A percentile compares a stretch with the other conserved stretches of the same genome.
Evolutionary conservation across 1,284 basidiomycete genomes (phyloP).

Genomic region (Cutaneotrichosporon cavernicola): DNA sequence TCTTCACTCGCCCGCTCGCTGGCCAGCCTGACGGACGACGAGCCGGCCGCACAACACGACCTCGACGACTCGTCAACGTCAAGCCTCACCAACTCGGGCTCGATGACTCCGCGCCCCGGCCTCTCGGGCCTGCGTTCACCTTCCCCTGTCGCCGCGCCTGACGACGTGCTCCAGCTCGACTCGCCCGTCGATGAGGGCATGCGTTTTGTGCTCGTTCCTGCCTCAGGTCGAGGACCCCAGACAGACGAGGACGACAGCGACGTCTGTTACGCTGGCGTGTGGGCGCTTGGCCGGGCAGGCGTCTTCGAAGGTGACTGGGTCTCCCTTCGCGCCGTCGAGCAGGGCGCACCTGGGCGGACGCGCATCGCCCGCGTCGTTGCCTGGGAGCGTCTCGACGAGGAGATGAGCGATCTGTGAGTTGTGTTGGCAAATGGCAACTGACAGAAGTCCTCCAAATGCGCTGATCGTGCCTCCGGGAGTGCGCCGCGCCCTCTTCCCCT

Average conservation of each 20-base stretch:
- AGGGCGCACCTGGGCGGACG: slow-evolving; percentile 24
- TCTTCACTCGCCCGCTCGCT: slow-evolving; percentile 24
- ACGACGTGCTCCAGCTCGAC: slow-evolving; percentile 26
- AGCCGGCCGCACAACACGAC: slow-evolving; percentile 27
- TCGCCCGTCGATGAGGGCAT: slow-evolving; percentile 22
- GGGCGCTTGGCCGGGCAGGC: slow-evolving; percentile 70
- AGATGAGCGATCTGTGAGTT: slow-evolving; percentile 31
- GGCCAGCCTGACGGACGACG: slow-evolving; percentile 35
- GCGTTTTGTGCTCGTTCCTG: slow-evolving; percentile 15
- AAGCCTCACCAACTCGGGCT: slow-evolving; percentile 41
- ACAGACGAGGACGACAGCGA: slow-evolving; percentile 22
- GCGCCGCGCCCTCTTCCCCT: slow-evolving; percentile 37
- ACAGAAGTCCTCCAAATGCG: slow-evolving; percentile 56
- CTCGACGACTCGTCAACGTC: slow-evolving; percentile 26
- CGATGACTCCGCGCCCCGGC: slow-evolving; percentile 48
- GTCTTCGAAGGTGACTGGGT: slow-evolving; percentile 87
- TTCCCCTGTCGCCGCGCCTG: slow-evolving; percentile 32
- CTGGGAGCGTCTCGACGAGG: slow-evolving; percentile 55
- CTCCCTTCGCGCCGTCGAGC: slow-evolving; percentile 44
- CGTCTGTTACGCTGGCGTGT: slow-evolving; percentile 47
- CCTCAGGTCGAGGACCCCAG: slow-evolving; percentile 8
- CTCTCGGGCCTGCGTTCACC: slow-evolving; percentile 13
- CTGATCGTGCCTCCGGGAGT: slow-evolving; percentile 56
- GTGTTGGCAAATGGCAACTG: slow-evolving; percentile 19
- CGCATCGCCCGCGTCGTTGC: slow-evolving; percentile 62